Percentiles rank a stretch among this genome's conserved stretches.
These are phyloP conservation scores for Starmerella etchellsii DNA, from an alignment of 805 yeast species.

Conservation along the genomic window DNA sequence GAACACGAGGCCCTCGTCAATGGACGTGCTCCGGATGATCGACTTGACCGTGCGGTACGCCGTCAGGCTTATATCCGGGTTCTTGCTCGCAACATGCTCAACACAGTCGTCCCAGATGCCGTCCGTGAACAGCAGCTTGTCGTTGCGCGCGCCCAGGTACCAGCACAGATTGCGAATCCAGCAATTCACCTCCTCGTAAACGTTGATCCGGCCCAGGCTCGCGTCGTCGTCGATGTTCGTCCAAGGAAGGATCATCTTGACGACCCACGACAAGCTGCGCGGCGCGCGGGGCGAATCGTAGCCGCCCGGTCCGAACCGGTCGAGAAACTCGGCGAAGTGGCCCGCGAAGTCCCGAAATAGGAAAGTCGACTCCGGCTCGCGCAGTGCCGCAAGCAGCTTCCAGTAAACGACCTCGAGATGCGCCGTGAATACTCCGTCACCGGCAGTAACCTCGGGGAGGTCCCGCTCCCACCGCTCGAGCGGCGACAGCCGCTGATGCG, in stretches of 20 bases:
- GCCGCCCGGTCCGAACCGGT: slow-evolving; percentile 14
- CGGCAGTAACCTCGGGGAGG: too few relatives aligned
- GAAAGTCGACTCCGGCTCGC: slow-evolving; percentile 13
- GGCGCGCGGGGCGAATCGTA: slow-evolving; percentile 12
- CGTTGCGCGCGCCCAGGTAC: slow-evolving; percentile 1
- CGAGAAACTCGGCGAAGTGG: slow-evolving; percentile 9
- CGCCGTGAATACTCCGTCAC: slow-evolving; percentile 10
- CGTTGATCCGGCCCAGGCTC: neutral
- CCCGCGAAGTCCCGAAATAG: slow-evolving; percentile 21
- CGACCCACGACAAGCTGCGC: slow-evolving; percentile 8
- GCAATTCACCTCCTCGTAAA: slow-evolving; percentile 13
- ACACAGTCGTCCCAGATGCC: slow-evolving; percentile 20
- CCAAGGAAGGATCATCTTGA: slow-evolving; percentile 16
- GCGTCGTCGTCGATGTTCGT: slow-evolving; percentile 3
- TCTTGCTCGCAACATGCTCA: slow-evolving; percentile 13
- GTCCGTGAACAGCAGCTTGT: slow-evolving; percentile 6
- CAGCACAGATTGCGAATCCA: slow-evolving; percentile 12
- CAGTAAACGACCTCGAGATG: slow-evolving; percentile 4
- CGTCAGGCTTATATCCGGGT: slow-evolving; percentile 1
- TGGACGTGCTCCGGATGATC: slow-evolving; percentile 10
- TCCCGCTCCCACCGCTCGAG: too few relatives aligned
- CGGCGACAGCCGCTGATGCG: too few relatives aligned
- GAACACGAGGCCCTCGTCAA: slow-evolving; percentile 13
- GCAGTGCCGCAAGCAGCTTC: slow-evolving; percentile 13
- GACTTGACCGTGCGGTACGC: slow-evolving; percentile 14